Evolutionary conservation across 2,329 filamentous ascomycete genomes (phyloP).

Genomic region (Stromatinia cepivora): DNA sequence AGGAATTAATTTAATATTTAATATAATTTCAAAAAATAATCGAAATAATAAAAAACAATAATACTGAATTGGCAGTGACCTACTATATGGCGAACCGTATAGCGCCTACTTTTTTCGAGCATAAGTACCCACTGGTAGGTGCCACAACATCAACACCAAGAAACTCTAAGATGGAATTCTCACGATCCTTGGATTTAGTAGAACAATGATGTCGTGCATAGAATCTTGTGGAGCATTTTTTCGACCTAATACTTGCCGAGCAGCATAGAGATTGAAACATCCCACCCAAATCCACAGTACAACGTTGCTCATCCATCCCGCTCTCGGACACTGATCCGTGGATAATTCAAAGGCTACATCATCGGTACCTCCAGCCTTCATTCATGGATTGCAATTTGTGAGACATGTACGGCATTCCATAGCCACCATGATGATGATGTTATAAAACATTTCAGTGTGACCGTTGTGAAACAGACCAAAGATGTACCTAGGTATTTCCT

Average conservation of each 20-base stretch:
- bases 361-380: not conserved
- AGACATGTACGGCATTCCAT: not conserved
- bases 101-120: too few species aligned
- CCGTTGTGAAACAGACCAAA: not conserved
- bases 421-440: not conserved
- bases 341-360: not conserved
- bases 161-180: not conserved
- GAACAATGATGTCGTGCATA: not conserved
- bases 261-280: not conserved
- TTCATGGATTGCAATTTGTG: not conserved
- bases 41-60: too few species aligned
- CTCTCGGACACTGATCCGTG: not conserved
- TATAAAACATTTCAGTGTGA: not conserved
- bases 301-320: not conserved
- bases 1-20: too few species aligned
- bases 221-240: not conserved
- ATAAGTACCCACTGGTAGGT: too few species aligned
- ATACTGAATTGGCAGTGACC: too few species aligned
- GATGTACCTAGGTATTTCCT: not conserved
- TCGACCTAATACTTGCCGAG: not conserved
- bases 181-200: not conserved
- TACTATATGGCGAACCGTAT: too few species aligned
- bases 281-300: not conserved
- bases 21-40: too few species aligned
- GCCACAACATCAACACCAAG: not conserved